Conservation (phyloP, 73 alveolate species). For the Tetrahymena elliotti region DNA sequence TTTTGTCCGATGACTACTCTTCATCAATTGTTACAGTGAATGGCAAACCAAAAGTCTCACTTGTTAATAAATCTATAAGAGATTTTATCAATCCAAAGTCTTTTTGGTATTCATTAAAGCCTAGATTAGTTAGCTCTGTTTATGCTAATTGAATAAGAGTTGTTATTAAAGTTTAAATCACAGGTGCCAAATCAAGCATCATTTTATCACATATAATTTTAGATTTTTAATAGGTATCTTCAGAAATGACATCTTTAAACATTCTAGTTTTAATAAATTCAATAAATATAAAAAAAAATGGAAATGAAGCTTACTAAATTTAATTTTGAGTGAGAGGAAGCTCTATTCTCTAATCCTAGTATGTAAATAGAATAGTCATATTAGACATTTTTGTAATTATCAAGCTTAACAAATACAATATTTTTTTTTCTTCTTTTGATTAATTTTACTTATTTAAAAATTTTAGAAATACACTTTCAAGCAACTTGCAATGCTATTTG, state of each 20-base stretch:
- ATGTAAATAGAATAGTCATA: background rate
- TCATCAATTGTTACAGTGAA: background rate
- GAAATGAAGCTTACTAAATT: background rate
- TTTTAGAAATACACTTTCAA: background rate
- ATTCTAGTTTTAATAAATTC: background rate
- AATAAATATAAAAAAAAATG: background rate
- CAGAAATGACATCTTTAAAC: background rate
- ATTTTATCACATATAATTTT: background rate
- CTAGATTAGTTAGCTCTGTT: background rate
- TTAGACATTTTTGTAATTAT: background rate
- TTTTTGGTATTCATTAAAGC: background rate
- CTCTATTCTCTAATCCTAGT: background rate
- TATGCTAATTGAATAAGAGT: background rate
- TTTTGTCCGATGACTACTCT: background rate
- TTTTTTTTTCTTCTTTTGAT: background rate
- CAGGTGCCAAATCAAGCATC: background rate
- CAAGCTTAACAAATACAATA: background rate
- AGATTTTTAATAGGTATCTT: background rate
- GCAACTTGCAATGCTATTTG: background rate
- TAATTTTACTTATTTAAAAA: background rate
- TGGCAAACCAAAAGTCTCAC: background rate
- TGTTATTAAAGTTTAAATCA: background rate
- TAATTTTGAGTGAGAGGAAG: background rate
- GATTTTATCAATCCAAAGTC: background rate
- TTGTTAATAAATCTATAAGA: background rate